A percentile compares a stretch with the other conserved stretches of the same genome.
phyloP scores from a whole-genome alignment of 768 basidiomycete species.

The Thelephora aurantiotincta region DNA sequence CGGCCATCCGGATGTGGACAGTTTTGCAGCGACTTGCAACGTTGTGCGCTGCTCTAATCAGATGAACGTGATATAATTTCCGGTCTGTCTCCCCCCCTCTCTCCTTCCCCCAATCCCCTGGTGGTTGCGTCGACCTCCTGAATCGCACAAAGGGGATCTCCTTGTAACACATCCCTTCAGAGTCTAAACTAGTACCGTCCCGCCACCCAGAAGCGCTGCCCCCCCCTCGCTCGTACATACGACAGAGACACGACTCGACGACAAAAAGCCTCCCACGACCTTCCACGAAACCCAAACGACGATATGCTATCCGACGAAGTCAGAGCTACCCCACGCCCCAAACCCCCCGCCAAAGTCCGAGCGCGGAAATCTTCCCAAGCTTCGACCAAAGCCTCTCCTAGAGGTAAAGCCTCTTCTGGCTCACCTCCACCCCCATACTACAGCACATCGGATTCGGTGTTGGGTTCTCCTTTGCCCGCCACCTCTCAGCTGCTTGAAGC shows the following conservation, averaged over 20 bases:
- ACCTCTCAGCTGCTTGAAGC: constrained; percentile 20
- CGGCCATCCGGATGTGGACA: no score
- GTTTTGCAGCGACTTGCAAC: no score
- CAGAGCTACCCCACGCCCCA: constrained; percentile 38
- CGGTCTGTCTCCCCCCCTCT: no score
- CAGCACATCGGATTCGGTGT: constrained; percentile 21
- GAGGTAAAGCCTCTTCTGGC: constrained; percentile 18
- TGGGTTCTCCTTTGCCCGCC: constrained; percentile 24
- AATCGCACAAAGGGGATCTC: not conserved
- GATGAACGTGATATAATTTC: no score
- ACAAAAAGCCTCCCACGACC: no score
- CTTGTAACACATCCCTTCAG: not conserved
- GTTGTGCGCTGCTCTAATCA: no score
- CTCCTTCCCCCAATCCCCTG: no score
- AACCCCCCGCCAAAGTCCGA: constrained; percentile 46
- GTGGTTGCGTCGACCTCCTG: not conserved
- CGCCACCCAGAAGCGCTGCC: no score
- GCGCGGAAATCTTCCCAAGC: constrained; percentile 32
- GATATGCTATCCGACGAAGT: constrained; percentile 21
- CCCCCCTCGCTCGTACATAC: no score
- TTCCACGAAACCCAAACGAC: no score
- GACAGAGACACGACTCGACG: no score
- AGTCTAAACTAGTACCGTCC: not conserved
- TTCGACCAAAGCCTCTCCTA: constrained; percentile 7
- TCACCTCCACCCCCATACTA: constrained; percentile 46